These are phyloP conservation scores for Alternaria conjuncta DNA, from an alignment of 2,329 filamentous ascomycete genomes.

Conservation along the genomic window DNA sequence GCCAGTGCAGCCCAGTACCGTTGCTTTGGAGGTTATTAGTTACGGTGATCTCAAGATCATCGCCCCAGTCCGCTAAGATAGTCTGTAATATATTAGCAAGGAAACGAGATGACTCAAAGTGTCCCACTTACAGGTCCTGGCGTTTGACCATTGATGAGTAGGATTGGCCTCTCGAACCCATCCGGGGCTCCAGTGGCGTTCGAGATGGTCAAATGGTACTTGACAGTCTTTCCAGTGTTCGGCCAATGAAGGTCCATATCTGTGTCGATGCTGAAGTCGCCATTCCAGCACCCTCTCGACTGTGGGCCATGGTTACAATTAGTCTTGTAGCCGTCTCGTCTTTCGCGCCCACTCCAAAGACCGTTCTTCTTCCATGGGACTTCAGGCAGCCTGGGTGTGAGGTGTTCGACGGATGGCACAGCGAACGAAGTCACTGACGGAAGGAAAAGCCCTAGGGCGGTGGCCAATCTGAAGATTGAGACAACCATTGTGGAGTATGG, in stretches of 20 bases:
- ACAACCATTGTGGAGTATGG: conserved; percentile 15
- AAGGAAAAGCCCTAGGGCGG: conserved; percentile 22
- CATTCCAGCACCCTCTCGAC: conserved; percentile 31
- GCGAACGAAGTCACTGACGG: conserved; percentile 22
- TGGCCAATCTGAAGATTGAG: conserved; percentile 3
- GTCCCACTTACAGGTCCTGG: conserved; percentile 53
- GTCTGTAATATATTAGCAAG: conserved; percentile 42
- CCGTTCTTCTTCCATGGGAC: conserved; percentile 34
- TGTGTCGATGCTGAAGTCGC: conserved; percentile 50
- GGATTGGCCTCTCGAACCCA: conserved; percentile 50
- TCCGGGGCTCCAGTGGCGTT: conserved; percentile 55
- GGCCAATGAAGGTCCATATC: conserved; percentile 54
- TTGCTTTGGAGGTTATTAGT: conserved; percentile 49
- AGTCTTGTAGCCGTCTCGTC: conserved; percentile 18
- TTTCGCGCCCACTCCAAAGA: conserved; percentile 14
- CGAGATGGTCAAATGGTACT: conserved; percentile 55
- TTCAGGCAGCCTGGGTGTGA: conserved; percentile 15
- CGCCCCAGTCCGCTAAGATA: conserved; percentile 52
- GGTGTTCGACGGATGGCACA: conserved; percentile 15
- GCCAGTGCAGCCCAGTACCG: conserved; percentile 61
- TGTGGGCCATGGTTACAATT: conserved; percentile 31
- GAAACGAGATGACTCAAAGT: neutral
- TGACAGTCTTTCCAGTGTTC: conserved; percentile 47
- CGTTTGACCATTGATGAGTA: conserved; percentile 55
- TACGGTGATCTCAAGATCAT: conserved; percentile 48